Evolutionary conservation across 371 early-diverging fungal genomes (phyloP), one percentile per base, ranked within the genome.

Genomic region (Saksenaea oblongispora): DNA sequence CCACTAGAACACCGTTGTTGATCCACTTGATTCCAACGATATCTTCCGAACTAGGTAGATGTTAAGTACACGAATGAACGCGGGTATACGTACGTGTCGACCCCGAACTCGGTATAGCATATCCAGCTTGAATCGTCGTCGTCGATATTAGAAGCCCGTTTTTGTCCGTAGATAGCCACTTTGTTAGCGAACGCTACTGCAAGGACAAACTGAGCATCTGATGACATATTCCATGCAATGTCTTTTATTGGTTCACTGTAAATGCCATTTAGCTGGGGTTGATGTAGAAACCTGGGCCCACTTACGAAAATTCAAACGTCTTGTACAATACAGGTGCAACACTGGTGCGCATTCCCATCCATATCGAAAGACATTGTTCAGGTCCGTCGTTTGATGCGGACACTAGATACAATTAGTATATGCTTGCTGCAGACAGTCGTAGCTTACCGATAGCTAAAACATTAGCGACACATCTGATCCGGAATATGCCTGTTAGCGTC

Each of bases 151-250:
- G 69, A 65, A 1, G 84, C 79, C 34, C 81, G 66, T 42, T 73
- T 74, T 34, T 81, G 85, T 22, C 85, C 81, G 61, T 74, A 87
- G n/a, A 88, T 79, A 15, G 73, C 62, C 3, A 89, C 71, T 13
- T 73, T 69, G 8, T 65, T 66, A 0, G 71, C 54, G 24, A 78
- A 74, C 4, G 87, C 89, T 17, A 91, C 79, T 8, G 90, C 91
- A 13, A 93, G 72, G 26, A 91, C 69, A 44, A 82, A 84, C 54
- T 91, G 88, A 0, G 89, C 92, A 64, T 91, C 91, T 1, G 89
- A 85, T 3, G 92, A 84, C 14, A 90, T 71, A 67, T 83, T 80
- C 92, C 92, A 91, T 39, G 87, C 89, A 31, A 91, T 59, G 56
- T 79, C 89, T 10, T 72, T 67, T 26, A 89, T 75, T 1, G 70